Conservation (phyloP, 2,329 filamentous ascomycete species). For the Fusarium marasasianum region DNA sequence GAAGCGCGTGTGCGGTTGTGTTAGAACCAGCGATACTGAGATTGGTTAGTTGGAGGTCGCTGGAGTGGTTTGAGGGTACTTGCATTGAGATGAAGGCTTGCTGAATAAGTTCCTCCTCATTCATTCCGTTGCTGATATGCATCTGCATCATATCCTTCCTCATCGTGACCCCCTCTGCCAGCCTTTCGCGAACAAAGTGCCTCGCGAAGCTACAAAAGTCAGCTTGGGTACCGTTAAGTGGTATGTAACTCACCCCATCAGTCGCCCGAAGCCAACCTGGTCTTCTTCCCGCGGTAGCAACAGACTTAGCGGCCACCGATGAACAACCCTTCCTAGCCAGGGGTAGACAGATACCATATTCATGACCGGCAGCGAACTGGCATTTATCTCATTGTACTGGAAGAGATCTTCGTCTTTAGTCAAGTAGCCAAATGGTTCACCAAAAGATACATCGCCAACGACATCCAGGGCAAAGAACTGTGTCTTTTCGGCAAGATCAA, state of each 20-base stretch:
- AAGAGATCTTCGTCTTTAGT: slow-evolving; percentile 59
- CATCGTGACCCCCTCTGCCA: slow-evolving; percentile 25
- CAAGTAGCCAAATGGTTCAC: slow-evolving; percentile 61
- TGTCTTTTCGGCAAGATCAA: slow-evolving; percentile 61
- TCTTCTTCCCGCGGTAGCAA: slow-evolving; percentile 50
- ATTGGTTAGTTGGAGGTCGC: not conserved
- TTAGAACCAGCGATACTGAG: slow-evolving; percentile 67
- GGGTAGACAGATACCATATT: slow-evolving; percentile 50
- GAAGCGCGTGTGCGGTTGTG: slow-evolving; percentile 64
- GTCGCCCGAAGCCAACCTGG: slow-evolving; percentile 50
- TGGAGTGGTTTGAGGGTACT: not conserved
- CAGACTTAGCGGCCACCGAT: slow-evolving; percentile 49
- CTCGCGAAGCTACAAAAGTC: slow-evolving; percentile 26
- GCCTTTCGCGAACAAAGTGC: slow-evolving; percentile 33
- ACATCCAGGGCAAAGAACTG: slow-evolving; percentile 65
- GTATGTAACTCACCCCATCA: slow-evolving; percentile 48
- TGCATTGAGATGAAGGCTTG: slow-evolving; percentile 54
- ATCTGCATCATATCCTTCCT: slow-evolving; percentile 52
- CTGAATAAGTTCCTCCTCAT: slow-evolving; percentile 48
- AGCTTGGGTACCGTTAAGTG: not conserved
- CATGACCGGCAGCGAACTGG: slow-evolving; percentile 52
- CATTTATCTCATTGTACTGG: slow-evolving; percentile 55
- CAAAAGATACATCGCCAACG: slow-evolving; percentile 63
- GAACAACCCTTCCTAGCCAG: slow-evolving; percentile 47
- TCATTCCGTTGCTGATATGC: slow-evolving; percentile 51